Conservation (phyloP, 768 basidiomycete genomes). For the Suillus alpinus region DNA sequence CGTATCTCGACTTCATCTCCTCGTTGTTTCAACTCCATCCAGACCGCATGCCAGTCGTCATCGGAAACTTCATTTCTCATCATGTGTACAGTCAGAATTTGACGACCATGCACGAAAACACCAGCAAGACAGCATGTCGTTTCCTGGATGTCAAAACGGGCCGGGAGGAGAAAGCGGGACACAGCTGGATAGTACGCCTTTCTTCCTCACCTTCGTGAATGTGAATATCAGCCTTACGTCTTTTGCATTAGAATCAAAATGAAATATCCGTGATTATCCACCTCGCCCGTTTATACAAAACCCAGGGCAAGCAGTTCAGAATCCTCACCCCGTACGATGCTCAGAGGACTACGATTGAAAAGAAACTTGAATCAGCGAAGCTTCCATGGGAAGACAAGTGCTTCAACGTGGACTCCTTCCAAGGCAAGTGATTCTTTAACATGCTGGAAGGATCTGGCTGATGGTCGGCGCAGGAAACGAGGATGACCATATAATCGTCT, state of each 20-base stretch:
- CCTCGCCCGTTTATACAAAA: slow-evolving; percentile 51
- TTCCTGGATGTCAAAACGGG: slow-evolving; percentile 41
- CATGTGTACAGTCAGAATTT: slow-evolving; percentile 61
- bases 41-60: slow-evolving; percentile 83
- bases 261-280: slow-evolving; percentile 55
- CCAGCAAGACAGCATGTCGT: slow-evolving; percentile 29
- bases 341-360: slow-evolving; percentile 60
- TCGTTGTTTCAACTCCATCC: slow-evolving; percentile 8
- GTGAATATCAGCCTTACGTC: not conserved
- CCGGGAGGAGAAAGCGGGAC: slow-evolving; percentile 21
- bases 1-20: not conserved
- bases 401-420: slow-evolving; percentile 79
- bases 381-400: slow-evolving; percentile 62
- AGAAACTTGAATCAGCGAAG: slow-evolving; percentile 41
- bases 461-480: slow-evolving; percentile 62
- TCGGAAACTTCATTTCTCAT: slow-evolving; percentile 68
- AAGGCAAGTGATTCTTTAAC: slow-evolving; percentile 46
- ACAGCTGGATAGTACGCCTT: slow-evolving; percentile 28
- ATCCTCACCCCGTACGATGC: slow-evolving; percentile 82
- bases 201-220: not conserved
- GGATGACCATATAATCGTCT: slow-evolving; percentile 70
- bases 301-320: slow-evolving; percentile 44
- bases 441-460: slow-evolving; percentile 8
- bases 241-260: slow-evolving; percentile 48
- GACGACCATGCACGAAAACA: slow-evolving; percentile 49